Evolutionary conservation across 345 rosid genomes (phyloP), one percentile per base, ranked within the genome.

Genomic region (Syzygium oleosum): DNA sequence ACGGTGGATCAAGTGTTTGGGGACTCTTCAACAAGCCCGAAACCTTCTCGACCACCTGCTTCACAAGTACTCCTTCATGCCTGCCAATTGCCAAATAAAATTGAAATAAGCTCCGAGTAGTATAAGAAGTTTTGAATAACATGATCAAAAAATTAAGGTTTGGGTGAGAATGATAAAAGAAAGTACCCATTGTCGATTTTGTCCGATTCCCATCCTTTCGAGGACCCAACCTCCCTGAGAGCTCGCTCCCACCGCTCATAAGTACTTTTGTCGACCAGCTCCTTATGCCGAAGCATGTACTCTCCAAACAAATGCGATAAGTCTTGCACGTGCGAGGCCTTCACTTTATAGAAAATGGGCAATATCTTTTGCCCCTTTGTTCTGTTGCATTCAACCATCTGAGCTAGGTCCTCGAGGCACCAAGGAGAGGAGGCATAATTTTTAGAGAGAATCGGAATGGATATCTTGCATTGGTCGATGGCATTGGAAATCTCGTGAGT

Each of bases 401-500:
- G 41, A 65, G 78, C 6, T 2, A 65, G 78, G 41, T 65, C 78
- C 0, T 65, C 5, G 1, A 65, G 78, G 78, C 78, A 15, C 78
- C 78, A 65, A 15, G 1, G 10, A 1, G 78, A 65, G 10, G 21
- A 15, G 22, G 41, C 16, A 65, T 15, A 65, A 29, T 29, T 31
- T 2, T 9, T 0, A 31, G 78, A 65, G 78, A 65, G 22, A 16
- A 65, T 65, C 1, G 41, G 78, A 31, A 65, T 29, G 22, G 22
- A 65, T 65, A 65, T 65, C 5, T 65, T 0, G 3, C 78, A 65
- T 11, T 0, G 1, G 11, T 7, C 12, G 0, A 65, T 65, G 43
- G 78, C 78, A 65, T 31, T 16, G 43, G 12, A 7, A 65, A 16
- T 65, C 23, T 65, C 43, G 7, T 8, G 8, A 31, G 0, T 3